Base-by-base conservation (phyloP, 2,329 filamentous ascomycete genomes). In the Monosporascus sp. region DNA sequence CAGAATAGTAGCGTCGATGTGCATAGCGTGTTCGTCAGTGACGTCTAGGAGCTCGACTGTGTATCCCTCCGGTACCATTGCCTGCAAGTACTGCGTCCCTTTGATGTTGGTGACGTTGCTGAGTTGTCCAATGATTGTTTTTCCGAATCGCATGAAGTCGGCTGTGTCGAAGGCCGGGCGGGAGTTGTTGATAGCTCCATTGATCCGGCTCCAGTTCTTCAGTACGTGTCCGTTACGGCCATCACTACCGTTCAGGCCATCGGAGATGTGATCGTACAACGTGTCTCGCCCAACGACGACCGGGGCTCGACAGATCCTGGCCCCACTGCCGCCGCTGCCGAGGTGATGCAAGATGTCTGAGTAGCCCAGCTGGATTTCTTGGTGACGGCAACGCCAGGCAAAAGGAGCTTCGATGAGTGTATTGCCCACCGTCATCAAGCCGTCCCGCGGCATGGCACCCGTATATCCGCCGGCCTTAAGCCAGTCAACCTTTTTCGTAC, bases 101-200 rank as follows among this genome's bases (percentile, higher is more conserved):
- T 58, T 61, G 43, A 48, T 50, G 55, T 69, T 70, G 31, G 68
- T 70, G 45, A 70, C 68, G 50, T 70, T 52, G 55, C 65, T 68
- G 22, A 61, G 53, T 50, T 71, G 68, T 3, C 63, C 67, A 37
- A 70, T 53, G 22, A 70, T 55, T 15, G 54, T 59, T 38, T 61
- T 64, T 18, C 67, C 68, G 38, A 70, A 65, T 2, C 68, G 61
- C 62, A 70, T 64, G 51, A 70, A 70, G 48, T 70, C 68, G 7
- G 68, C 68, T 20, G 65, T 63, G 49, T 70, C 68, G 37, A 70
- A 69, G 4, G 68, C 65, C 5, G 65, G 65, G 1, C 68, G 60
- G 20, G 50, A 60, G 53, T 70, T 67, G 51, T 70, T 70, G 58
- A 69, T 68, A 15, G 56, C 55, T n/a, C n/a, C n/a, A n/a, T n/a